Evolutionary conservation across 2,329 filamentous ascomycete species (phyloP).

Genomic region (Chlorencoelia australis): DNA sequence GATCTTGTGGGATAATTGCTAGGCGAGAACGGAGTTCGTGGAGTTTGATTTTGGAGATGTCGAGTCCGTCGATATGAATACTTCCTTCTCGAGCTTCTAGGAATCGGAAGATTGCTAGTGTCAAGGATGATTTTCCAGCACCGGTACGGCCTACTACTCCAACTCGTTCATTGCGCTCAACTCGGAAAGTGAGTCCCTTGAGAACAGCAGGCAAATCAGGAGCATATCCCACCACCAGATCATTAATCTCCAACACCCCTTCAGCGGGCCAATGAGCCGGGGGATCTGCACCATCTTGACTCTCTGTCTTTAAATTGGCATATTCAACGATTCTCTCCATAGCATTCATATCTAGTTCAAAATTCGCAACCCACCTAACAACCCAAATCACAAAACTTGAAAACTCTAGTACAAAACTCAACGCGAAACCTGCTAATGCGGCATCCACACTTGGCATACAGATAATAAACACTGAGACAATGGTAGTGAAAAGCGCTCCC

Average conservation of each 20-base stretch:
- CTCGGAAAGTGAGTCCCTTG: constrained; percentile 56
- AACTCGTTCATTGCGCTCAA: constrained; percentile 57
- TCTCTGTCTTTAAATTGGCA: constrained; percentile 56
- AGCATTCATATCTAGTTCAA: constrained; percentile 72
- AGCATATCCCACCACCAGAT: constrained; percentile 64
- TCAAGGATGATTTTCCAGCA: constrained; percentile 68
- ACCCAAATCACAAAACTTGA: constrained; percentile 53
- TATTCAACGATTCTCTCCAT: constrained; percentile 71
- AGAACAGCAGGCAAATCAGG: constrained; percentile 60
- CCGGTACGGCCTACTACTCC: constrained; percentile 73
- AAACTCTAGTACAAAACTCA: constrained; percentile 65
- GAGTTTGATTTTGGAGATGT: constrained; percentile 62
- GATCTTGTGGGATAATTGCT: constrained; percentile 76
- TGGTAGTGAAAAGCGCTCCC: constrained; percentile 56
- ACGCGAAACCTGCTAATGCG: constrained; percentile 63
- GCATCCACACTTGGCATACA: constrained; percentile 52
- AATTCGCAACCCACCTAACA: constrained; percentile 55
- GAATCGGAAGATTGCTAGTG: constrained; percentile 69
- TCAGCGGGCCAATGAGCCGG: constrained; percentile 68
- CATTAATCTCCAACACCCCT: constrained; percentile 61
- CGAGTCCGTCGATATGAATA: constrained; percentile 62
- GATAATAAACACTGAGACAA: constrained; percentile 56
- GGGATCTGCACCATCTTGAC: constrained; percentile 47
- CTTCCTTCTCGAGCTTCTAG: constrained; percentile 56
- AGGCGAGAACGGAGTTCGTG: constrained; percentile 62